Conservation (phyloP, 495 filamentous ascomycete species). For the Tuber calosporum region DNA sequence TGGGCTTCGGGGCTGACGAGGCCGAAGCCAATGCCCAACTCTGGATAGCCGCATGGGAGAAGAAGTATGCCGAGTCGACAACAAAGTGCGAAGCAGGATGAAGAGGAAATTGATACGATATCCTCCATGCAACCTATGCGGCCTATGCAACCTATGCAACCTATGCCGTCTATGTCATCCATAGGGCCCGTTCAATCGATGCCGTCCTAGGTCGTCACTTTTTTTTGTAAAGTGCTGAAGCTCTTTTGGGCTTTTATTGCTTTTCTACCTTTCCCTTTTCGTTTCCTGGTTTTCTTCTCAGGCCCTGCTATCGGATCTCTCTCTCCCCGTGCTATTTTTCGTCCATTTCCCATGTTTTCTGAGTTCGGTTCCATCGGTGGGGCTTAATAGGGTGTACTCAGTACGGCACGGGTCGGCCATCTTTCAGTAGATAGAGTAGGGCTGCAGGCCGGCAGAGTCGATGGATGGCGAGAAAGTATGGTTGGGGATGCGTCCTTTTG, state of each 20-base stretch:
- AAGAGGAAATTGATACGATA: conserved; percentile 2
- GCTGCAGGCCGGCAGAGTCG: not conserved
- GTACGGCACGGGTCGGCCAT: not conserved
- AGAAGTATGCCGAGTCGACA: conserved; percentile 35
- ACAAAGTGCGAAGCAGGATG: conserved; percentile 24
- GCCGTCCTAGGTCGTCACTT: not conserved
- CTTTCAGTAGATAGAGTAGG: not conserved
- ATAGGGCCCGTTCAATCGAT: conserved; percentile 1
- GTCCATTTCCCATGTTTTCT: not conserved
- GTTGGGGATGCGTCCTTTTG: not conserved
- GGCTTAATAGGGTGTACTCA: conserved; percentile 1
- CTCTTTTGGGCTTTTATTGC: not conserved
- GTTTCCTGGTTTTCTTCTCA: not conserved
- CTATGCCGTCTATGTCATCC: not conserved
- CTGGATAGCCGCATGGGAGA: conserved; percentile 35
- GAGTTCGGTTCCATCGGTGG: not conserved
- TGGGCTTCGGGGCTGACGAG: conserved; percentile 28
- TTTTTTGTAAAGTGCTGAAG: not conserved
- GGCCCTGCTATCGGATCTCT: not conserved
- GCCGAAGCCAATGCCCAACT: conserved; percentile 31
- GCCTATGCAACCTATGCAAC: not conserved
- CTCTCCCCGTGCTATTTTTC: not conserved
- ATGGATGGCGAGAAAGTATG: not conserved
- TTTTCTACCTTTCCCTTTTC: not conserved
- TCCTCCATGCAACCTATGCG: not conserved